Evolutionary conservation across 1,284 basidiomycete genomes (phyloP), one percentile per base, ranked within the genome.

Genomic region (Malassezia caprae): DNA sequence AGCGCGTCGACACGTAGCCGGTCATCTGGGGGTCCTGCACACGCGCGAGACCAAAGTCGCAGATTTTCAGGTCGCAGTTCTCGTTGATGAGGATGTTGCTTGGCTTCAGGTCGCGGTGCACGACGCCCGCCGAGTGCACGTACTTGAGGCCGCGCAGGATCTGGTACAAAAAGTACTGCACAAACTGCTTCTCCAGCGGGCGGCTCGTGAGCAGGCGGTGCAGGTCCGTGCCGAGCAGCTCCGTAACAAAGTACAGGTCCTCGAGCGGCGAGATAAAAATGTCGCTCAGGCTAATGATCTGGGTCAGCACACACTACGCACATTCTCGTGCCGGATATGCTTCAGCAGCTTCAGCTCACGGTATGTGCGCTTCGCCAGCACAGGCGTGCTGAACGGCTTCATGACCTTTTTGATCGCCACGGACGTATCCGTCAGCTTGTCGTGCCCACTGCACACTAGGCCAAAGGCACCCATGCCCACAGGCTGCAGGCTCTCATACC

Each of bases 51-150:
- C 93, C 93, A 77, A 99, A 99, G 78, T 96, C 93, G 75, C 93
- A 99, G 69, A 98, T 98, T 87, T 88, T 90, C 69, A 99, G 81
- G 77, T 99, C 94, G 76, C 94, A 99, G 77, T 98, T 98, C 78
- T 98, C 93, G 75, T 99, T 99, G 68, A 99, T 91, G 64, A 99
- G 86, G 71, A 99, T 98, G 78, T 99, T 99, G 76, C 88, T 93
- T 8, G 93, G 93, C 85, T 99, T 99, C 85, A 74, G 49, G 78
- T 99, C 94, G 56, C 94, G 85, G 78, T 99, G 94, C 42, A 99
- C 90, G 55, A 99, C 94, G 57, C 94, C 94, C 3, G 94, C 93
- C 21, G 93, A 98, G 78, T 99, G 94, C 15, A 98, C 94, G 75
- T 98, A 98, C 83, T 98, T 98, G 54, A 99, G 82, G 51, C 94